These are phyloP conservation scores for Tetracladium maxilliforme DNA, from an alignment of 2,329 filamentous ascomycete species.

Conservation along the genomic window DNA sequence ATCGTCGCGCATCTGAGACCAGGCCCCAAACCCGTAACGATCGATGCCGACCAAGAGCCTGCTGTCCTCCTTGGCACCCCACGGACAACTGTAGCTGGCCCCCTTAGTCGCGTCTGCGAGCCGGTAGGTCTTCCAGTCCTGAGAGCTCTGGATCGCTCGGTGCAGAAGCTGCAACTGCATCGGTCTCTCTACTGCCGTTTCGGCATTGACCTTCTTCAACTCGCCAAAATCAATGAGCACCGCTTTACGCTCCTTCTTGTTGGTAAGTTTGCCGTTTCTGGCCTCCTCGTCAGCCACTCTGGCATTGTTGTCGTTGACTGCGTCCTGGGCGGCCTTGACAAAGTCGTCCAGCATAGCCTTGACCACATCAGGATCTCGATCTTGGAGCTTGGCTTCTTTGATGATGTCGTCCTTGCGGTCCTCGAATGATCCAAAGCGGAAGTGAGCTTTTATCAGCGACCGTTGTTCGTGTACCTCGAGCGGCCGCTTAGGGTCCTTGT, in stretches of 20 bases:
- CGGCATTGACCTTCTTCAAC: constrained; percentile 88
- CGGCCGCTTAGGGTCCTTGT: constrained; percentile 74
- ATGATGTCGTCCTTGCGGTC: constrained; percentile 81
- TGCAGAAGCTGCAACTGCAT: constrained; percentile 76
- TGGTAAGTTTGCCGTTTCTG: constrained; percentile 64
- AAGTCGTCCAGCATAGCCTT: constrained; percentile 61
- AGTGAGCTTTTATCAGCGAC: constrained; percentile 79
- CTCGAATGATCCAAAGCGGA: constrained; percentile 80
- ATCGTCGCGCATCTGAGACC: constrained; percentile 89
- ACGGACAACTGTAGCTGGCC: constrained; percentile 80
- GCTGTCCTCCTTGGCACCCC: constrained; percentile 87
- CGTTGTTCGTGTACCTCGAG: constrained; percentile 86
- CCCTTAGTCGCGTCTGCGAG: constrained; percentile 85
- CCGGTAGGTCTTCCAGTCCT: constrained; percentile 69
- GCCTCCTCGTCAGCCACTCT: constrained; percentile 64
- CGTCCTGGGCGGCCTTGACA: constrained; percentile 56
- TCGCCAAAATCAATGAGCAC: constrained; percentile 90
- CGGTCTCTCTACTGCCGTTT: constrained; percentile 85
- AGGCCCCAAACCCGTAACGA: constrained; percentile 87
- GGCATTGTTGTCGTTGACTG: constrained; percentile 52
- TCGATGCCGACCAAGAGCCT: constrained; percentile 95
- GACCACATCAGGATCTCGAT: constrained; percentile 71
- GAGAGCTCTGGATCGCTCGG: constrained; percentile 48
- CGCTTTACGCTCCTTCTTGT: constrained; percentile 98
- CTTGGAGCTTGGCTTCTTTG: constrained; percentile 69